Evolutionary conservation across 2,329 filamentous ascomycete genomes (phyloP), one percentile per base, ranked within the genome.

Genomic region (Beauveria sp.): DNA sequence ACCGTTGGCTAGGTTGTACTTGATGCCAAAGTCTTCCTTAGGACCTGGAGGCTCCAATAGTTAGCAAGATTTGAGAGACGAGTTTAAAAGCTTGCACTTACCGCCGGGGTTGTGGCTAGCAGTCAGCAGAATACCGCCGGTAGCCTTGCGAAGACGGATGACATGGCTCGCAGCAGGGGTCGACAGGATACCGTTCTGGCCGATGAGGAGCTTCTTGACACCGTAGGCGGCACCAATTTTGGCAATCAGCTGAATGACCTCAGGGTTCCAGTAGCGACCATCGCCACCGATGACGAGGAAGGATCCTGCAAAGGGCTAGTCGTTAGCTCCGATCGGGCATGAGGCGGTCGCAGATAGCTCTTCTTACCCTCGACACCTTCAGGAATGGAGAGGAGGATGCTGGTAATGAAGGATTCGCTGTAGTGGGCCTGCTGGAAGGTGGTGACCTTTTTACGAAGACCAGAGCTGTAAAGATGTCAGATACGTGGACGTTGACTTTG

Each of bases 71-170:
- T 22, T 12, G 51, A 24, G 56, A 24, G 26, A 7, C 6, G 6
- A 8, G 20, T 40, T 24, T 22, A 24, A 46, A 38, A 12, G 20
- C 24, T 18, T 18, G 34, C n/a, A 69, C 88, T 76, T 80, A 93
- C 93, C 95, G 76, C 95, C 95, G 64, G 95, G 93, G 80, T 99
- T 99, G 83, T 99, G 95, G 75, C 92, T 96, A 69, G 95, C 95
- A 65, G 95, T 99, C 77, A 99, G 81, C 64, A 99, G 83, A 71
- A 99, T 99, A 73, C 95, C 95, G 72, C 95, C 95, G 20, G 95
- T 99, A 63, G 95, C 95, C 77, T 95, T 90, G 72, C 90, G 86
- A 79, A 96, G 93, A 70, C 95, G 88, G 74, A 99, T 99, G 71
- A 99, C 78, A 79, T 99, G 92, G 76, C 91, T 96, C 68, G 95